phyloP scores from a whole-genome alignment of 805 yeast species.

The Teunomyces tritomae region DNA sequence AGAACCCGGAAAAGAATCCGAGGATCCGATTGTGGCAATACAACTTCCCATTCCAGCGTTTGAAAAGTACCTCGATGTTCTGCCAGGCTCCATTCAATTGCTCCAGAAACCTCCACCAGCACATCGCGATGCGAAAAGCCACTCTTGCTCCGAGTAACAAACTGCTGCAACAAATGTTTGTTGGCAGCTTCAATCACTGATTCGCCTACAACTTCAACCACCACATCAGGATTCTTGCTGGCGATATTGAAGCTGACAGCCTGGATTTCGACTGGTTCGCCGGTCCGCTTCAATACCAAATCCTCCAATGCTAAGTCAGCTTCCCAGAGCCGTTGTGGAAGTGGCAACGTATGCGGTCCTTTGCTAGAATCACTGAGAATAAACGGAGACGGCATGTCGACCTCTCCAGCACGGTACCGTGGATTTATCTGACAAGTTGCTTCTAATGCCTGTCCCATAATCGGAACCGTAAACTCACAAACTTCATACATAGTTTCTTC shows the following conservation, averaged over 20 bases:
- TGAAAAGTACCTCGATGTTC: constrained; percentile 24
- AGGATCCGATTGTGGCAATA: constrained; percentile 67
- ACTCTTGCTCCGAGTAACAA: constrained; percentile 36
- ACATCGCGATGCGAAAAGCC: constrained; percentile 39
- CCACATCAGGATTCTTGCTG: constrained; percentile 27
- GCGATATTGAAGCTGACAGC: constrained; percentile 18
- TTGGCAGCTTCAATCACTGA: background rate
- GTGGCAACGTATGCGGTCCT: constrained; percentile 24
- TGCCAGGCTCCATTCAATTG: constrained; percentile 34
- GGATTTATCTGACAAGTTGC: constrained; percentile 25
- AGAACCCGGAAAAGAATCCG: constrained; percentile 51
- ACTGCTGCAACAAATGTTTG: constrained; percentile 14
- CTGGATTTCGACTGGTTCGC: constrained; percentile 15
- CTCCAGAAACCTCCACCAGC: constrained; percentile 20
- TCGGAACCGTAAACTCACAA: constrained; percentile 18
- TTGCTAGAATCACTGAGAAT: constrained; percentile 15
- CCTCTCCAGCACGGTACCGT: constrained; percentile 18
- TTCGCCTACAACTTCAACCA: constrained; percentile 14
- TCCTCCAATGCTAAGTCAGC: constrained; percentile 8
- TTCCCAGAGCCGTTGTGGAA: constrained; percentile 31
- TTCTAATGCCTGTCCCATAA: constrained; percentile 24
- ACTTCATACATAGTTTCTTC: constrained; percentile 22
- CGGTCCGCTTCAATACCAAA: background rate
- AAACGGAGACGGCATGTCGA: constrained; percentile 41
- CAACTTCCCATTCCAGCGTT: constrained; percentile 47